phyloP scores from a whole-genome alignment of 2,329 filamentous ascomycete genomes.

The Colletotrichum sp. region DNA sequence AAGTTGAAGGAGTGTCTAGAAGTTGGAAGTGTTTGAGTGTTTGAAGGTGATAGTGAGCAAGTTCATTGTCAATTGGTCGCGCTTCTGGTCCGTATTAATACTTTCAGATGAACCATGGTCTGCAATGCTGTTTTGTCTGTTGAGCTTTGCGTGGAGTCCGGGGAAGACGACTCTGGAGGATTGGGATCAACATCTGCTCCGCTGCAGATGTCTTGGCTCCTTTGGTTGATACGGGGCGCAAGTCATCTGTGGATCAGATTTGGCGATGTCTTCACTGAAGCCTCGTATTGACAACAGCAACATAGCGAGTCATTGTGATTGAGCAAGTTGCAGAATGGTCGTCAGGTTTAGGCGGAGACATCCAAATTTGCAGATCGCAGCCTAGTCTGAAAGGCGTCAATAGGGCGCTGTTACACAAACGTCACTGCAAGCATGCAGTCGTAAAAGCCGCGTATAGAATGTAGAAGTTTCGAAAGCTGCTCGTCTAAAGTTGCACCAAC shows the following conservation, averaged over 20 bases:
- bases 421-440: not conserved
- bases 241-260: not conserved
- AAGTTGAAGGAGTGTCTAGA: not conserved
- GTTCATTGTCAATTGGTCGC: fast-evolving
- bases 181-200: not conserved
- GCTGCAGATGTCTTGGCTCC: not conserved
- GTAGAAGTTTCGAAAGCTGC: not conserved
- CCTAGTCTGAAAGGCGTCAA: not conserved
- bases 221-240: not conserved
- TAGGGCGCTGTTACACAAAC: not conserved
- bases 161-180: not conserved
- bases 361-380: not conserved
- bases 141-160: not conserved
- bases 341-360: not conserved
- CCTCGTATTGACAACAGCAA: not conserved
- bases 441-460: not conserved
- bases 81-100: not conserved
- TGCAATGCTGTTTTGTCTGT: not conserved
- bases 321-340: not conserved
- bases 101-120: not conserved
- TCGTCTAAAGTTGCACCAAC: not conserved
- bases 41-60: fast-evolving
- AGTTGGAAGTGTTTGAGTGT: not conserved
- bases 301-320: not conserved
- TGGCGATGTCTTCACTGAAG: not conserved